Base-by-base conservation (phyloP, 495 filamentous ascomycete species). In the Trichoderma reesei region DNA sequence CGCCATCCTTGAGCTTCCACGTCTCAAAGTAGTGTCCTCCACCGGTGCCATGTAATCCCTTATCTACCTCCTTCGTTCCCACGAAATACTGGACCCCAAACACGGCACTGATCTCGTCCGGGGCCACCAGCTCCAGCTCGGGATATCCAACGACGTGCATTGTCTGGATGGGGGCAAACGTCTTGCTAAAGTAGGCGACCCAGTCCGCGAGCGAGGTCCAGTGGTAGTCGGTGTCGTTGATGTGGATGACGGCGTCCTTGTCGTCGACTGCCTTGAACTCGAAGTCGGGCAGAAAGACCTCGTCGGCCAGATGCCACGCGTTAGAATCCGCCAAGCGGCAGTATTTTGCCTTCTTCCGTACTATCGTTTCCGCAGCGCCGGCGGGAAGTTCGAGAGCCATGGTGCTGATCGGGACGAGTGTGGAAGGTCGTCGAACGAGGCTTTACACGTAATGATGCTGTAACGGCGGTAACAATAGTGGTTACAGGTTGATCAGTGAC, bases 1-100 rank as follows among this genome's bases (percentile, higher is more conserved):
- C 48, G 48, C 48, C 48, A 31, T 54, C 48, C 48, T 54, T 54
- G 18, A 54, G 48, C 48, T 54, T 54, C 48, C 48, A 54, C 48
- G 48, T 54, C 48, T 54, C 48, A 20, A 31, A 54, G 13, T 54
- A 54, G 8, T 54, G 48, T 31, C 48, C 48, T 54, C 48, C 48
- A 16, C 48, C 48, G 13, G 48, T 54, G 8, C 48, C 48, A 54
- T 54, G 48, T 9, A 54, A 18, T 20, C 48, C 48, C 13, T 54
- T 54, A 20, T 54, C 5, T 6, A 20, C 48, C 18, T 54, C 48
- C 48, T 54, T 54, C 6, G 48, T 54, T 2, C 48, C 48, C 6
- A 54, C 48, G 18, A 31, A 20, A 33, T 54, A 54, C 9, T 18
- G 26, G 18, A 54, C 48, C 18, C 48, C 48, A 7, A 26, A 54